Percentiles rank a stretch among this genome's conserved stretches.
Conservation (phyloP, 2,329 filamentous ascomycete species). For the Diaporthe capsici region DNA sequence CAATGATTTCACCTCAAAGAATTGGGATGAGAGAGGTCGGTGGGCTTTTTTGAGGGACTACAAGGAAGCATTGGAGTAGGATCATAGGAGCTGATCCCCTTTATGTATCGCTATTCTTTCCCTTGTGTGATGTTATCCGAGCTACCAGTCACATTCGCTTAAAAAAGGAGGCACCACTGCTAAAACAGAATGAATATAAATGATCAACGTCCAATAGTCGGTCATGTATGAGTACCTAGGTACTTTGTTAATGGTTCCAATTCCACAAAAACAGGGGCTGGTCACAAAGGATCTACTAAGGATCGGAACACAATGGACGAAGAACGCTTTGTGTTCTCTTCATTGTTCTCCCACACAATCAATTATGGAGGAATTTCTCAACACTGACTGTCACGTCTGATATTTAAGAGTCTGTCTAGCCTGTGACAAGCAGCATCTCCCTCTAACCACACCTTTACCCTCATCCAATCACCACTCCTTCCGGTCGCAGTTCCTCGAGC, state of each 20-base stretch:
- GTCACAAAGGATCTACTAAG: not conserved
- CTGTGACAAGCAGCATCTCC: not conserved
- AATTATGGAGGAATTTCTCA: not conserved
- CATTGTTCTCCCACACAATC: not conserved
- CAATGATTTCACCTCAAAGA: slow-evolving; percentile 61
- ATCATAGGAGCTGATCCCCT: not conserved
- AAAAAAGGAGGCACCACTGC: not conserved
- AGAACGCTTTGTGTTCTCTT: not conserved
- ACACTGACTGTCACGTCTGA: too few species aligned
- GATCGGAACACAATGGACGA: not conserved
- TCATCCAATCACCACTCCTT: not conserved
- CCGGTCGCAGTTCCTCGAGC: too few species aligned
- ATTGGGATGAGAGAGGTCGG: slow-evolving; percentile 58
- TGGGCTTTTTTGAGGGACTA: slow-evolving; percentile 68
- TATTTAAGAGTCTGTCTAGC: not conserved
- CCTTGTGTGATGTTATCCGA: too few species aligned
- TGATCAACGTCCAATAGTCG: not conserved
- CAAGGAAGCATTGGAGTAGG: slow-evolving; percentile 54
- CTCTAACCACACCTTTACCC: not conserved
- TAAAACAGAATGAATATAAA: not conserved
- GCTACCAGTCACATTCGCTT: not conserved
- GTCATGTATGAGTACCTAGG: not conserved
- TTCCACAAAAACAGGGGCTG: not conserved
- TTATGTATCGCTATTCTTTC: not conserved
- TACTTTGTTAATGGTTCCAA: too few species aligned